Evolutionary conservation across 176 grass and related monocot species (phyloP).

Genomic region (Aechmea fasciata): DNA sequence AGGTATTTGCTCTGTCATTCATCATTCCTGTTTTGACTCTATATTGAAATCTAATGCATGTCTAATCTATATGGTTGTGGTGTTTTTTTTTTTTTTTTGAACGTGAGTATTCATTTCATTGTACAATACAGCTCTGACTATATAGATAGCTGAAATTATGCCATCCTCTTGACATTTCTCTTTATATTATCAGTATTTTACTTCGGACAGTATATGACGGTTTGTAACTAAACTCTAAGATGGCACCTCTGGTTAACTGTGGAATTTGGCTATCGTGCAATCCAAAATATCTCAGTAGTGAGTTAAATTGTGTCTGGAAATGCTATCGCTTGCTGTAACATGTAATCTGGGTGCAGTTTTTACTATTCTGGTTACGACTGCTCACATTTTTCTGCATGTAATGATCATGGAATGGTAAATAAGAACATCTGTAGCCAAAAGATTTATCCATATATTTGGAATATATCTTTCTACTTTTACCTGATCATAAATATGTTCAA

Average conservation of each 20-base stretch:
- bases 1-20: constrained; percentile 32
- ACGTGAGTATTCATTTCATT: background rate
- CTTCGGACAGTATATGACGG: background rate
- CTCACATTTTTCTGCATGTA: too few relatives aligned
- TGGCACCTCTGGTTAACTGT: too few relatives aligned
- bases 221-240: too few relatives aligned
- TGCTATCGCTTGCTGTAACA: background rate
- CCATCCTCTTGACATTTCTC: background rate
- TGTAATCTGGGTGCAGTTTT: too few relatives aligned
- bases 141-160: background rate
- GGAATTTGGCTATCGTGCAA: too few relatives aligned
- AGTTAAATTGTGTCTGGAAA: background rate
- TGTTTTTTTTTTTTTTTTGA: background rate
- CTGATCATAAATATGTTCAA: too few relatives aligned
- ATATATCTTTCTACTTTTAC: too few relatives aligned
- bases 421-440: too few relatives aligned
- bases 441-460: too few relatives aligned
- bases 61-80: background rate
- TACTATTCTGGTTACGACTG: too few relatives aligned
- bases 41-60: background rate
- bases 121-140: background rate
- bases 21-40: background rate
- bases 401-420: too few relatives aligned
- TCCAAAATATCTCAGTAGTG: background rate
- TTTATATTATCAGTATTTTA: background rate